Base-by-base conservation (phyloP, 192 early-diverging fungal species). In the Podila epigama region DNA sequence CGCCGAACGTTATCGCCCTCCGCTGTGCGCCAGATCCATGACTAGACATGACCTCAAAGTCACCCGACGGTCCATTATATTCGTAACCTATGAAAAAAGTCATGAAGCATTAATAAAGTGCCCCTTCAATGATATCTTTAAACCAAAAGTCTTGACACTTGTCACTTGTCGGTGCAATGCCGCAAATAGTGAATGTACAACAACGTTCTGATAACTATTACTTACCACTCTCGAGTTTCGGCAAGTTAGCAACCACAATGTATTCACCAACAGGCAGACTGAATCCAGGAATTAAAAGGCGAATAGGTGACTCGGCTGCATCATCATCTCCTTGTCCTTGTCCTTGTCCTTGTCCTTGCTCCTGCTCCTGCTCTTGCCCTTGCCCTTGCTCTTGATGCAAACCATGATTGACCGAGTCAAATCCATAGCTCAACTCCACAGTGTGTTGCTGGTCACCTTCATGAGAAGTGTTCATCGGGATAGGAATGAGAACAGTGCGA, bases 371-470 rank as follows among this genome's bases (percentile, higher is more conserved):
- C 16, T 16, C 40, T n/a, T n/a, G n/a, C n/a, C n/a, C n/a, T n/a
- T n/a, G n/a, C n/a, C n/a, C n/a, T n/a, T n/a, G n/a, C n/a, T n/a
- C n/a, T n/a, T n/a, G n/a, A n/a, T n/a, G n/a, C 9, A 27, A 31
- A 8, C 29, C 52, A 12, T 51, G 64, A 16, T 75, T 61, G 22
- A 68, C 33, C 0, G 73, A 63, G 35, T 68, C 60, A 40, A 77
- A 77, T 42, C 73, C 73, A 22, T 77, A 77, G 33, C 73, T 77
- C 6, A 77, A 64, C 50, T 77, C 73, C 16, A 77, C 50, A 22
- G 63, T 66, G 28, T 77, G 73, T 5, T 35, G 42, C 8, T 51
- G 50, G 22, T 77, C 61, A 6, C 18, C 52, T 5, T 77, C 63
- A 22, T 51, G 35, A 16, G 48, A 13, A 2, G 60, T 35, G 27